phyloP scores from a whole-genome alignment of 768 basidiomycete genomes.

The Wakefieldia striispora region DNA sequence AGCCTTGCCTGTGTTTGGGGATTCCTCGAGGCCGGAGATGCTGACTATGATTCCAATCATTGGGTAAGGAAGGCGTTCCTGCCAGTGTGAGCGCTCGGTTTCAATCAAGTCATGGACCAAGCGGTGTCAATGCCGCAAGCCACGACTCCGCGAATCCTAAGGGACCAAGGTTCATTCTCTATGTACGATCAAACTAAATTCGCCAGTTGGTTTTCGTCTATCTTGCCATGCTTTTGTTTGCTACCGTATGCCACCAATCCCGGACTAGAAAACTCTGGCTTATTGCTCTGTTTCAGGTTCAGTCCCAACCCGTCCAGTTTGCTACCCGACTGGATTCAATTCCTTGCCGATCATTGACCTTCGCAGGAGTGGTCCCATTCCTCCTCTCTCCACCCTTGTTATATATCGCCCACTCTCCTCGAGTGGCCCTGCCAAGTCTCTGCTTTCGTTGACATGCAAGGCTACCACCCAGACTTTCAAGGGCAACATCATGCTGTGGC shows the following conservation, averaged over 20 bases:
- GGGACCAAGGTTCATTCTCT: slow-evolving; percentile 27
- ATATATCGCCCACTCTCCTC: slow-evolving; percentile 1
- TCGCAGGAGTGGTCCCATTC: slow-evolving; percentile 10
- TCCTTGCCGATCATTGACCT: slow-evolving; percentile 28
- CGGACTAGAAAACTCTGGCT: slow-evolving; percentile 25
- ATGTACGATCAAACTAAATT: slow-evolving; percentile 35
- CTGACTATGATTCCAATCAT: slow-evolving; percentile 13
- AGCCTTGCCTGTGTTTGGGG: slow-evolving; percentile 41
- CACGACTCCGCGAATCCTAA: slow-evolving; percentile 36
- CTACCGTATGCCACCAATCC: slow-evolving; percentile 27
- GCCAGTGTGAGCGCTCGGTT: slow-evolving; percentile 35
- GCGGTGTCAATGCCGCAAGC: slow-evolving; percentile 27
- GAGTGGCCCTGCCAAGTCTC: slow-evolving; percentile 4
- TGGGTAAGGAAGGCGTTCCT: slow-evolving; percentile 26
- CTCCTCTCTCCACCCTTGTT: slow-evolving; percentile 7
- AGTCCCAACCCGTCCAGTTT: slow-evolving; percentile 25
- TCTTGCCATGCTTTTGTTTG: slow-evolving; percentile 33
- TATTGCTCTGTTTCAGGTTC: slow-evolving; percentile 14
- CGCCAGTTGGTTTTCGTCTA: slow-evolving; percentile 24
- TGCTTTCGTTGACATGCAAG: slow-evolving; percentile 27
- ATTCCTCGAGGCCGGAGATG: slow-evolving; percentile 46
- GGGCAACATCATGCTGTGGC: slow-evolving; percentile 26
- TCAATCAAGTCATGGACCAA: slow-evolving; percentile 30
- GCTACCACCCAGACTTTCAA: slow-evolving; percentile 20
- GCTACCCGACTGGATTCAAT: slow-evolving; percentile 19